These are phyloP conservation scores for Phellopilus nigrolimitatus DNA, from an alignment of 1,284 basidiomycete species.

Conservation along the genomic window DNA sequence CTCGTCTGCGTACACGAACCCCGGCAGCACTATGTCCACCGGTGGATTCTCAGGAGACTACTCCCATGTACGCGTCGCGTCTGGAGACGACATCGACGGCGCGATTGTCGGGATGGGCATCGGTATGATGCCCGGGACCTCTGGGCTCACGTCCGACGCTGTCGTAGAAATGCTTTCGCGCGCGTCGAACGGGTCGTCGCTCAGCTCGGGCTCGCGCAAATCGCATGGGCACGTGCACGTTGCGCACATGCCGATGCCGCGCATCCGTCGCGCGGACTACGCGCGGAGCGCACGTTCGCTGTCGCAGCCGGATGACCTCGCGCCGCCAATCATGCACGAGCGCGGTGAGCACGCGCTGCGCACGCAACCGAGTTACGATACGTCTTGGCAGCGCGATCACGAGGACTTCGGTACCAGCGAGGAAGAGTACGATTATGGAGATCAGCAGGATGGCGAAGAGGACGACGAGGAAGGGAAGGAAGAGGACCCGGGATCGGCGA, in stretches of 20 bases:
- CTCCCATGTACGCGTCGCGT: conserved; percentile 57
- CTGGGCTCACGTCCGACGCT: conserved; percentile 45
- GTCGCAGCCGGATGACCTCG: conserved; percentile 54
- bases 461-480: conserved; percentile 49
- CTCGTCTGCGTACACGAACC: conserved; percentile 71
- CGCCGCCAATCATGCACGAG: conserved; percentile 19
- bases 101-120: conserved; percentile 10
- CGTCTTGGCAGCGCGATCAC: conserved; percentile 67
- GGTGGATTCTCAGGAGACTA: conserved; percentile 48
- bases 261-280: conserved; percentile 66
- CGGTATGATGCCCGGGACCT: conserved; percentile 28
- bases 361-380: conserved; percentile 66
- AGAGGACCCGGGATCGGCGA: conserved; percentile 69
- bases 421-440: conserved; percentile 69
- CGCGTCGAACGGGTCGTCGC: conserved; percentile 41
- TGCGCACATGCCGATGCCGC: conserved; percentile 40
- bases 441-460: conserved; percentile 39
- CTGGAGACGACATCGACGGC: conserved; percentile 38
- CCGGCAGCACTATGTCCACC: conserved; percentile 45
- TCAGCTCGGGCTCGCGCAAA: conserved; percentile 36
- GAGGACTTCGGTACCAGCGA: conserved; percentile 69
- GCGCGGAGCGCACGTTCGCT: conserved; percentile 57
- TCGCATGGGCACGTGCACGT: conserved; percentile 25
- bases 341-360: conserved; percentile 31
- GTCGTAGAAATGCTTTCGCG: conserved; percentile 54